phyloP scores from a whole-genome alignment of 2,329 filamentous ascomycete genomes.

The Colletotrichum sp. region DNA sequence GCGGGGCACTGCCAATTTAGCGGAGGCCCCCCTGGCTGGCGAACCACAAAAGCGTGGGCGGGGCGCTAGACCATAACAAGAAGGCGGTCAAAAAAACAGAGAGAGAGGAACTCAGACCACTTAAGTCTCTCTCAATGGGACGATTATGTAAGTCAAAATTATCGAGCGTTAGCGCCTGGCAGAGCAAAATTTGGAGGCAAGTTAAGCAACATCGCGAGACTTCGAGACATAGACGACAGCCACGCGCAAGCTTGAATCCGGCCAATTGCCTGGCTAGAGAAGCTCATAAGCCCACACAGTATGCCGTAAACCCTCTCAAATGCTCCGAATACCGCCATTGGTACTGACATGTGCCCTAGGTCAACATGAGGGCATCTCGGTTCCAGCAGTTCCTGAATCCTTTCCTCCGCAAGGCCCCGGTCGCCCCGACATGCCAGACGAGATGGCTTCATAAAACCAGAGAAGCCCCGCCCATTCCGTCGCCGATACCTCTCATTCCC shows the following conservation, averaged over 20 bases:
- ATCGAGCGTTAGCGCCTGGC: conserved; percentile 10
- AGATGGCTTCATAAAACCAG: conserved; percentile 49
- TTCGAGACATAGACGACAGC: neutral
- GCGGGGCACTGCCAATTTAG: conserved; percentile 16
- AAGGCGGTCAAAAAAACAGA: neutral
- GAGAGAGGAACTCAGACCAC: neutral
- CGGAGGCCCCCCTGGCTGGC: conserved; percentile 1
- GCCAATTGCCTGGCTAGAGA: neutral
- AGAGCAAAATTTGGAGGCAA: conserved; percentile 14
- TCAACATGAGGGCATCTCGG: conserved; percentile 21
- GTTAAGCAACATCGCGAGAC: conserved; percentile 9
- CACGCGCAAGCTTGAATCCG: conserved; percentile 1
- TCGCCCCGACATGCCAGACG: conserved; percentile 36
- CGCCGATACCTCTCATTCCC: conserved; percentile 84
- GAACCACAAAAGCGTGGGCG: neutral
- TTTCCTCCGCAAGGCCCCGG: conserved; percentile 23
- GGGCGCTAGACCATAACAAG: neutral
- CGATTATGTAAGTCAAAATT: conserved; percentile 9
- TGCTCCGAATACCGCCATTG: neutral
- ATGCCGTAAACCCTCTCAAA: too few relatives aligned
- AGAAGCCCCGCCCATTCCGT: conserved; percentile 55
- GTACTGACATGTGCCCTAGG: neutral
- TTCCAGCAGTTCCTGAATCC: conserved; percentile 17
- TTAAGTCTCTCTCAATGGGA: neutral
- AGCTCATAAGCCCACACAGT: neutral